phyloP scores from a whole-genome alignment of 208 protist genomes.

The Trypanosoma caninum region DNA sequence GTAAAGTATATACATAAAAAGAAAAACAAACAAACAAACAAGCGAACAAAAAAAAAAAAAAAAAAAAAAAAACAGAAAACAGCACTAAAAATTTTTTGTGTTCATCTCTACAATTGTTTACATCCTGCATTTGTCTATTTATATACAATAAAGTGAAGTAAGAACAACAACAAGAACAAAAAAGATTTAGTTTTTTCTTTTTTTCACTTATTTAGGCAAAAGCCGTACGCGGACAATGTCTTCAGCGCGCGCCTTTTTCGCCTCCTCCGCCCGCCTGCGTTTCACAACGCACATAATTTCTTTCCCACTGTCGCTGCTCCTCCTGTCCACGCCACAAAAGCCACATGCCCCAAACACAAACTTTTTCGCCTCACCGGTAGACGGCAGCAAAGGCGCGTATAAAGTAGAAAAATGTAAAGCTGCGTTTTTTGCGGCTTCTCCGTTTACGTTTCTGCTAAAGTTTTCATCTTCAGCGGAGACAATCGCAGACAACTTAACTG shows the following conservation, averaged over 20 bases:
- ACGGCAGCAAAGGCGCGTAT: not conserved
- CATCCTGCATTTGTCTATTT: not conserved
- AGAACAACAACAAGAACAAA: too few species aligned
- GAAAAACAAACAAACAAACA: constrained; percentile 1
- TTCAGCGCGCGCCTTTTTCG: constrained; percentile 1
- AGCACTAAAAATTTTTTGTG: not conserved
- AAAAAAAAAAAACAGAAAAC: not conserved
- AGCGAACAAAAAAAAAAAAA: not conserved
- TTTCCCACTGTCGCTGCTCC: not conserved
- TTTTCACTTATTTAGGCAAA: constrained; percentile 19
- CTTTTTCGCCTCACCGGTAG: not conserved
- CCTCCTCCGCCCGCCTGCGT: not conserved
- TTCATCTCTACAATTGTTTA: not conserved
- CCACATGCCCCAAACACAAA: too few species aligned
- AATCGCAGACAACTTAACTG: too few species aligned
- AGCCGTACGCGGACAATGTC: constrained; percentile 14
- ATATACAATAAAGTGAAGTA: not conserved
- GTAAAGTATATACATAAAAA: too few species aligned
- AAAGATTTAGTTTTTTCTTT: too few species aligned
- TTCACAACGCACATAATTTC: not conserved
- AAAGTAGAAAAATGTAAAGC: too few species aligned
- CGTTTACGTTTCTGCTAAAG: not conserved
- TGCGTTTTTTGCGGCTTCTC: not conserved
- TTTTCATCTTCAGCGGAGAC: too few species aligned
- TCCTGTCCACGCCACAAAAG: not conserved